Conservation (phyloP, 148 eudicot species). For the Rheum nobile region DNA sequence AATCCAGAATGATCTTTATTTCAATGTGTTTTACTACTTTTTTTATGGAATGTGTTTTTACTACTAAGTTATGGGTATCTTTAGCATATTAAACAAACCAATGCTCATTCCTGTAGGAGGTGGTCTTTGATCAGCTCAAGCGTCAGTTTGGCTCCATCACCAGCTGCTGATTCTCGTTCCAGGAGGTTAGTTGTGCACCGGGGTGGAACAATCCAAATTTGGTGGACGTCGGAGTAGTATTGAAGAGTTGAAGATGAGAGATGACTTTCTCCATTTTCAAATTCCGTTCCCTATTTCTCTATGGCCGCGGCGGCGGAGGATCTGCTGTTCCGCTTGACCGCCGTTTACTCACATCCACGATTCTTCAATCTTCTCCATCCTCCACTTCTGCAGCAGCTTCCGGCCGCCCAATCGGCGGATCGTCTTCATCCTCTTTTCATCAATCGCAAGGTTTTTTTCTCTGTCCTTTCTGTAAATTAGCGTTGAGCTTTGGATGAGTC, state of each 20-base stretch:
- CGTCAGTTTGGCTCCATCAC: too few species aligned
- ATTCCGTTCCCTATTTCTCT: conserved; percentile 3
- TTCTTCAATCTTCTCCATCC: conserved; percentile 14
- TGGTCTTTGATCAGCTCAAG: too few species aligned
- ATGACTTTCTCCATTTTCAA: conserved; percentile 25
- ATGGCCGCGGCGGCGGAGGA: background rate
- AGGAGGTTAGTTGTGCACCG: too few species aligned
- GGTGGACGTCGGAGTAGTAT: conserved; percentile 4
- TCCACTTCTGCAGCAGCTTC: conserved; percentile 26
- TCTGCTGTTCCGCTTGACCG: background rate
- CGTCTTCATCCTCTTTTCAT: conserved; percentile 16
- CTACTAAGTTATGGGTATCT: too few species aligned
- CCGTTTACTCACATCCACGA: conserved; percentile 3
- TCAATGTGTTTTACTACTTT: too few species aligned
- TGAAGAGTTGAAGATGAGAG: conserved; percentile 15
- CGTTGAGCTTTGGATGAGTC: background rate
- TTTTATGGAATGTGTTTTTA: background rate
- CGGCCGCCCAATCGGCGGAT: conserved; percentile 20
- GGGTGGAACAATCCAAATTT: too few species aligned
- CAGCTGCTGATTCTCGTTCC: too few species aligned
- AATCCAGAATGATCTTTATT: too few species aligned
- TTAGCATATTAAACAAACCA: too few species aligned
- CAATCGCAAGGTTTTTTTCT: conserved; percentile 35
- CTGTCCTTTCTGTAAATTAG: background rate
- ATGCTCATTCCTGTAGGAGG: too few species aligned